phyloP scores from a whole-genome alignment of 345 rosid species.

The Populus alba region DNA sequence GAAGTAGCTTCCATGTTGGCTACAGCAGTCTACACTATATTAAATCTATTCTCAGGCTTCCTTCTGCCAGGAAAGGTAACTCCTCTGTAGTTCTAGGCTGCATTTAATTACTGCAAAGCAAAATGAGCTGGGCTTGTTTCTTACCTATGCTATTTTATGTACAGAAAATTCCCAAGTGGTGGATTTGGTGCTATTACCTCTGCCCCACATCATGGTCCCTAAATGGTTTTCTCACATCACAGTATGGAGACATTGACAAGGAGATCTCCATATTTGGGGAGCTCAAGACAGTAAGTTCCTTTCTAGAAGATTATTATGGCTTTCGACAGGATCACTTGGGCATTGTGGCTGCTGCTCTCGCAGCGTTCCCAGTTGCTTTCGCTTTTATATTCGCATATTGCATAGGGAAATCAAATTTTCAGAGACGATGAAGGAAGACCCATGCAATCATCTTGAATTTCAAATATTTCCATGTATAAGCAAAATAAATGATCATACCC shows the following conservation, averaged over 20 bases:
- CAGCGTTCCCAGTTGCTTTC: too few species aligned
- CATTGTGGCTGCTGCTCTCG: not conserved
- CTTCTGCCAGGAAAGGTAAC: constrained; percentile 29
- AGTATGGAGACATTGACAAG: constrained; percentile 20
- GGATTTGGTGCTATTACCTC: constrained; percentile 27
- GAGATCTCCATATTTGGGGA: constrained; percentile 12
- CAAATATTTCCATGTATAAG: too few species aligned
- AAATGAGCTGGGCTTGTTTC: not conserved
- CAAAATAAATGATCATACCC: too few species aligned
- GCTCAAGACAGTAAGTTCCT: not conserved
- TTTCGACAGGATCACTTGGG: constrained; percentile 11
- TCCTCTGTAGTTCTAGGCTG: too few species aligned
- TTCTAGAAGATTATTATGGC: constrained; percentile 8
- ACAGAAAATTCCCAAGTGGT: constrained; percentile 31
- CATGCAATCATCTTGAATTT: too few species aligned
- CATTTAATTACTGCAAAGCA: not conserved
- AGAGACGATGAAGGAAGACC: too few species aligned
- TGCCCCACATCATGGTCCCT: constrained; percentile 24
- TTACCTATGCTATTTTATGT: not conserved
- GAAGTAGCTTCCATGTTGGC: constrained; percentile 6
- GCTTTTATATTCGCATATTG: too few species aligned
- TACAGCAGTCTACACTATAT: constrained; percentile 18
- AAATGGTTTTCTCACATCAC: constrained; percentile 19
- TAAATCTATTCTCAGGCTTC: constrained; percentile 34
- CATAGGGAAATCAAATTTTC: too few species aligned